Base-by-base conservation (phyloP, 352 stramenopile species). In the Globisporangium iwayamae region DNA sequence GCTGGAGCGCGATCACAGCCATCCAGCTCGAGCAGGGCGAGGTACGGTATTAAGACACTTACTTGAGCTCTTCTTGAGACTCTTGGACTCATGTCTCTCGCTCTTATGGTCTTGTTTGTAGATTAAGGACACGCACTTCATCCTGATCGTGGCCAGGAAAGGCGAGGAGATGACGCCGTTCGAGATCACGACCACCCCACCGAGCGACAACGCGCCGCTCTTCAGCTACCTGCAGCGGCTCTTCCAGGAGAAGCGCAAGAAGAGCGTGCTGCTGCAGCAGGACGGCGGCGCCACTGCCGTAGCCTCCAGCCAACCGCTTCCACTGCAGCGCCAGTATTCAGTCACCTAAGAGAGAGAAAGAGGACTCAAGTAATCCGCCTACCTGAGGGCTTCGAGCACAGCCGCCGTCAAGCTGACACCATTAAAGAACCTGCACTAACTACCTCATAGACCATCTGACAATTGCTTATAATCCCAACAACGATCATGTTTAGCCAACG, bases 21-120 rank as follows among this genome's bases (percentile, higher is more conserved):
- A 71, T 82, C 36, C 74, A 79, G 51, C 72, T 79, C 51, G 74
- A 82, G 32, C 30, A 70, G 28, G 61, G 64, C 16, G 66, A 66
- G 4, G 68, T 66, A 7, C 8, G 20, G 13, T 47, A 22, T 11
- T 22, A 41, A 11, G 36, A 41, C 36, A 39, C 1, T 30, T 25
- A 25, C 8, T 10, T 11, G 13, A 13, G 5, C 3, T 30, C 22
- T 36, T 16, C 47, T 34, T 54, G 47, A n/a, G 20, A 7, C 5
- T 34, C n/a, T 54, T 34, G 22, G 25, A 41, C 9, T 16, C 36
- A 16, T 11, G 11, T 4, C 46, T 3, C 20, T n/a, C 4, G 13
- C 22, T 34, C 28, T 55, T 32, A 14, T 4, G 22, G 13, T 25
- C 34, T 28, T 18, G 8, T 22, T 14, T 32, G 20, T 18, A 80